Conservation (phyloP, 768 basidiomycete species). For the Neoboletus subvelutipes region DNA sequence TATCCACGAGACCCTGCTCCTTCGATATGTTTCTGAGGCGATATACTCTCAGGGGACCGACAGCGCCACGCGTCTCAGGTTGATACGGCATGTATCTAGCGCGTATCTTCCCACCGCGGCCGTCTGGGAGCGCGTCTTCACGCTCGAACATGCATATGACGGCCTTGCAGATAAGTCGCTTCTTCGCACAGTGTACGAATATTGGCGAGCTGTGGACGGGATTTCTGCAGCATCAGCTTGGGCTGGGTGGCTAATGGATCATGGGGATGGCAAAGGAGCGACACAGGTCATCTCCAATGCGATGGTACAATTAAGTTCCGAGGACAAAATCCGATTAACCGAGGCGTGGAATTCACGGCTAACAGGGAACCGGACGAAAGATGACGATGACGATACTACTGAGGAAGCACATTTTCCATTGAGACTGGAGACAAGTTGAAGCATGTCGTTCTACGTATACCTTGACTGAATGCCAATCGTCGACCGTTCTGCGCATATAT, state of each 20-base stretch:
- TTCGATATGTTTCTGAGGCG: conserved; percentile 42
- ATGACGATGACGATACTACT: conserved; percentile 7
- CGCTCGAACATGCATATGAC: conserved; percentile 23
- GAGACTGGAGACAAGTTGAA: conserved; percentile 13
- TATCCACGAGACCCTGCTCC: conserved; percentile 49
- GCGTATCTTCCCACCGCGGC: conserved; percentile 42
- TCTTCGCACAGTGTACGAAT: conserved; percentile 36
- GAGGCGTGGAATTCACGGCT: conserved; percentile 35
- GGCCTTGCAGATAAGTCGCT: conserved; percentile 17
- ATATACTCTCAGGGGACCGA: conserved; percentile 22
- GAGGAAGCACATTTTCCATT: conserved; percentile 18
- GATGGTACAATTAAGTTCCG: conserved; percentile 26
- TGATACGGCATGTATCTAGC: conserved; percentile 41
- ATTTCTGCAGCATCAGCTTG: conserved; percentile 42
- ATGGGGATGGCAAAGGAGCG: conserved; percentile 43
- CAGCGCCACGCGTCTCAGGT: conserved; percentile 19
- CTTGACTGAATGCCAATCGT: background rate
- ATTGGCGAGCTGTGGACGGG: conserved; percentile 42
- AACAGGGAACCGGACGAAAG: conserved; percentile 7
- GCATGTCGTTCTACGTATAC: background rate
- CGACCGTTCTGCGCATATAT: background rate
- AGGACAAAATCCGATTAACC: conserved; percentile 35
- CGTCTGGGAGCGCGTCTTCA: conserved; percentile 47
- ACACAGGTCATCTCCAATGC: conserved; percentile 36
- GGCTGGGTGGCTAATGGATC: conserved; percentile 47